Conservation (phyloP, 2,329 filamentous ascomycete genomes). For the Arachnomyces sp. region DNA sequence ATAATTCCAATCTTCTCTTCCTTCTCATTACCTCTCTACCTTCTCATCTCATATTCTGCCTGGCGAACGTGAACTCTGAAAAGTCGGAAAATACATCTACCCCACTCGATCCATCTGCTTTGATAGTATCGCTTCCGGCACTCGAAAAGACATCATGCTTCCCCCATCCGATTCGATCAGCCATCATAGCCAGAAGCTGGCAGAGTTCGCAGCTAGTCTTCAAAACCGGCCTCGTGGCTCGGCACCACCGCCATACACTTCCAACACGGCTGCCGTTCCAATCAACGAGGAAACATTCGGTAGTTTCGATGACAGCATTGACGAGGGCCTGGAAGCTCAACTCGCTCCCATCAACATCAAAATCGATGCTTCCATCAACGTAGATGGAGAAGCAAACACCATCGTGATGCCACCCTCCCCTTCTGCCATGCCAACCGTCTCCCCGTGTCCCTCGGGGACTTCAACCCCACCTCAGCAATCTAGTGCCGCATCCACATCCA, state of each 20-base stretch:
- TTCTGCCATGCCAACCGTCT: neutral
- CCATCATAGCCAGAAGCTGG: conserved; percentile 22
- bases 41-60: too few relatives aligned
- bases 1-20: too few relatives aligned
- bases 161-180: conserved; percentile 23
- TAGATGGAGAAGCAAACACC: conserved; percentile 28
- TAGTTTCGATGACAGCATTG: conserved; percentile 4
- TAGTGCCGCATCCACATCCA: conserved; percentile 4
- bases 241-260: conserved; percentile 20
- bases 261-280: neutral
- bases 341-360: conserved; percentile 22
- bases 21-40: too few relatives aligned
- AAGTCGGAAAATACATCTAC: too few relatives aligned
- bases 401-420: conserved; percentile 18
- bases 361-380: conserved; percentile 28
- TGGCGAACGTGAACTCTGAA: too few relatives aligned
- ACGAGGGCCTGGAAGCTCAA: conserved; percentile 12
- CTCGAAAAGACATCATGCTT: conserved; percentile 14
- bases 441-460: neutral
- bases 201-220: conserved; percentile 16
- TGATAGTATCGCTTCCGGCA: neutral
- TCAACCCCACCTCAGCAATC: neutral
- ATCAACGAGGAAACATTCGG: conserved; percentile 6
- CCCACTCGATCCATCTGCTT: too few relatives aligned
- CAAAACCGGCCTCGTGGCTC: conserved; percentile 8